These are phyloP conservation scores for Calocybe gambosa DNA, from an alignment of 1,284 basidiomycete species.

Conservation along the genomic window DNA sequence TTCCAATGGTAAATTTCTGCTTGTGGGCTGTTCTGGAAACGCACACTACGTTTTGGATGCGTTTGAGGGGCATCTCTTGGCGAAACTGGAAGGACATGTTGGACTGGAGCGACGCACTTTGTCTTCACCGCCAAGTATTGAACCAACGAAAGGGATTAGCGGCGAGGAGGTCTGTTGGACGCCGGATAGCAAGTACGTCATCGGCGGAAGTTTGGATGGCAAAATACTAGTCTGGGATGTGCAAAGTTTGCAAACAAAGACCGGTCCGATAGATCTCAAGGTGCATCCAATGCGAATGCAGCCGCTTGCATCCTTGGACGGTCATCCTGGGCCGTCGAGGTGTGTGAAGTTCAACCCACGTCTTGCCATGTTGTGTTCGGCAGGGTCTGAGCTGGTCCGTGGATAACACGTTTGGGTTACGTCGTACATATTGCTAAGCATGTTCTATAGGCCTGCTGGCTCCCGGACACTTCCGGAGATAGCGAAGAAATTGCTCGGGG, in stretches of 20 bases:
- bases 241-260: conserved; percentile 46
- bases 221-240: conserved; percentile 79
- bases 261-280: conserved; percentile 49
- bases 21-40: conserved; percentile 89
- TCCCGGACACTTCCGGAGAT: conserved; percentile 58
- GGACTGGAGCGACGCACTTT: conserved; percentile 69
- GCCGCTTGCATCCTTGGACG: conserved; percentile 59
- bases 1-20: conserved; percentile 82
- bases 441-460: conserved; percentile 69
- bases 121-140: conserved; percentile 50
- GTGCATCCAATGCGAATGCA: conserved; percentile 44
- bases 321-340: conserved; percentile 75
- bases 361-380: conserved; percentile 82
- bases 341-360: conserved; percentile 87
- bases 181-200: conserved; percentile 83
- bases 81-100: conserved; percentile 76
- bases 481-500: conserved; percentile 38
- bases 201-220: conserved; percentile 81
- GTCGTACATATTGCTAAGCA: conserved; percentile 7
- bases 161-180: conserved; percentile 92
- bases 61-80: conserved; percentile 77
- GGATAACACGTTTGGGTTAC: conserved; percentile 1
- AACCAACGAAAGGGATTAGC: conserved; percentile 71
- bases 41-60: conserved; percentile 92
- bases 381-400: conserved; percentile 80